Conservation (phyloP, 345 rosid genomes). For the Populus ilicifolia region DNA sequence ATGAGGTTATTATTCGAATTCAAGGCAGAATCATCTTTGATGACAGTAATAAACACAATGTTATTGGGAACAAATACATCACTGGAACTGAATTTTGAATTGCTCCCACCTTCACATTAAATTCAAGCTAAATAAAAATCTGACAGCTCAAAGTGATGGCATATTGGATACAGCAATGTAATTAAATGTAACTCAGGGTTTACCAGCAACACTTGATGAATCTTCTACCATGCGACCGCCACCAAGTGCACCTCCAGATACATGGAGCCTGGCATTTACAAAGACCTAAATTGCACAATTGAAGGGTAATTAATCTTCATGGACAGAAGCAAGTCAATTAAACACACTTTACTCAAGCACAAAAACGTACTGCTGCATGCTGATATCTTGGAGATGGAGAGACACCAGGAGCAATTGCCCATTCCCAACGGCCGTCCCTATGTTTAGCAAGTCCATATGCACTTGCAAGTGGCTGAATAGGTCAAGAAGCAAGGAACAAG, state of each 20-base stretch:
- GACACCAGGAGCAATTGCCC: slow-evolving; percentile 99
- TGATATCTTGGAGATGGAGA: slow-evolving; percentile 99
- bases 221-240: slow-evolving; percentile 99
- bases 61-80: neutral
- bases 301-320: slow-evolving; percentile 11
- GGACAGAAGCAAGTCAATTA: neutral
- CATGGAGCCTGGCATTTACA: slow-evolving; percentile 98
- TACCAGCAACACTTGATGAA: slow-evolving; percentile 97
- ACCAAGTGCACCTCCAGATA: slow-evolving; percentile 99
- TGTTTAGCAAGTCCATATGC: slow-evolving; percentile 99
- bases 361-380: slow-evolving; percentile 89
- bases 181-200: slow-evolving; percentile 4
- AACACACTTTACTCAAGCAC: slow-evolving; percentile 2
- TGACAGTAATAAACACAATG: neutral
- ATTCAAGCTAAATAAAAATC: neutral
- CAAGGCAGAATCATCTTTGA: neutral
- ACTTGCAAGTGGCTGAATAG: slow-evolving; percentile 81
- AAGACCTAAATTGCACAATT: slow-evolving; percentile 56
- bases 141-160: neutral
- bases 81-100: neutral
- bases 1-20: neutral
- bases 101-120: neutral
- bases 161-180: neutral
- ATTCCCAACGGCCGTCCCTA: slow-evolving; percentile 99
- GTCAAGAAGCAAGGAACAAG: slow-evolving; percentile 1